Evolutionary conservation across 768 basidiomycete genomes (phyloP), one percentile per base, ranked within the genome.

Genomic region (Boletus subcaerulescens): DNA sequence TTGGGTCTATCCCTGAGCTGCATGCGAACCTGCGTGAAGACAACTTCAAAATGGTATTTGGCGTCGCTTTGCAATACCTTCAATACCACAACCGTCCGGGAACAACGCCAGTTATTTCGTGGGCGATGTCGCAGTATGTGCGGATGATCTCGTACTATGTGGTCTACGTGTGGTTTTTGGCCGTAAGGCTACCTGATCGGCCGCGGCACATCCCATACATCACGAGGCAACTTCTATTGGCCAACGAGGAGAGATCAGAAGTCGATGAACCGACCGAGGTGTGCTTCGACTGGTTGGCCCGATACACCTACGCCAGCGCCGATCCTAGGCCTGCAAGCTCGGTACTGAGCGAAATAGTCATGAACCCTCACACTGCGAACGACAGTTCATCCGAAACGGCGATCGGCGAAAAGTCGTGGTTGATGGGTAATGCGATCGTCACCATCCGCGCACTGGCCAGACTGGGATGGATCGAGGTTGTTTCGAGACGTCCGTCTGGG

Each of bases 221-320:
- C 67, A 87, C 89, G 1, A 80, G 89, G 10, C 89, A 93, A 60
- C 80, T 99, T 1, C 76, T 95, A 10, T 77, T 93, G 24, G 93
- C 93, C 14, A 93, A 93, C 71, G 88, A 90, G 56, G 86, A 82
- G 14, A 82, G 81, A 50, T 73, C 75, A 2, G 78, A 82, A 39
- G 76, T 95, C 6, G 97, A 98, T 68, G 92, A 91, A 56, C 86
- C 88, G 26, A 91, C 94, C 0, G 93, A 98, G 66, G 96, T 98
- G 35, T 96, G 93, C 71, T 95, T 98, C 65, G 97, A 99, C 69
- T 98, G 95, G 93, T 79, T 99, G 17, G 89, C 93, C 11, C 80
- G 97, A 17, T 97, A 97, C 67, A 89, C 96, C 0, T 98, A 95
- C 63, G 93, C 87, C 14, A 93, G 89, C 63, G 93, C 93, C 15